A percentile compares a stretch with the other conserved stretches of the same genome.
These are phyloP conservation scores for Monascus ruber DNA, from an alignment of 2,329 filamentous ascomycete genomes.

Conservation along the genomic window DNA sequence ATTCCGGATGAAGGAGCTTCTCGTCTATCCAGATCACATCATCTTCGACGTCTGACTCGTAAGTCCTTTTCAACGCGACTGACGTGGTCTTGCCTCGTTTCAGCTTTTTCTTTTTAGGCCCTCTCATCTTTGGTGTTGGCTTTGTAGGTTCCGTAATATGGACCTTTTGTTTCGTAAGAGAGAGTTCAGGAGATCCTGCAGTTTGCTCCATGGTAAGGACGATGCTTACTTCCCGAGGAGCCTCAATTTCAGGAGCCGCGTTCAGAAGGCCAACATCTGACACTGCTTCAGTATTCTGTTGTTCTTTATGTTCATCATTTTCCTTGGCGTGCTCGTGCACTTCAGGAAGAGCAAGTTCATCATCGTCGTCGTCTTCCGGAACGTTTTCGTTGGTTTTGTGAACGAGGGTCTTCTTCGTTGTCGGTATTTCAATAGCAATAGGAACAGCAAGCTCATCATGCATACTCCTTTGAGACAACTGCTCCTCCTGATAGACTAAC, in stretches of 20 bases:
- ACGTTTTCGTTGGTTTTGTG: conserved; percentile 10
- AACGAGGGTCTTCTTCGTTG: conserved; percentile 16
- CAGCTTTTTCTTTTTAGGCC: conserved; percentile 30
- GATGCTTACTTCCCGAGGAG: not conserved
- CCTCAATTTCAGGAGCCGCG: not conserved
- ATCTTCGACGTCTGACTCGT: conserved; percentile 22
- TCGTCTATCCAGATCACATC: conserved; percentile 33
- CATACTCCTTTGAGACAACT: conserved; percentile 11
- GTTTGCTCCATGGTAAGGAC: not conserved
- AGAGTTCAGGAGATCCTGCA: not conserved
- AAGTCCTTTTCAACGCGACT: conserved; percentile 17
- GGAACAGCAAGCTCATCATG: conserved; percentile 19
- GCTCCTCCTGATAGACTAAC: conserved; percentile 3
- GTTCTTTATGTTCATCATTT: not conserved
- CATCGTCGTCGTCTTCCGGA: conserved; percentile 16
- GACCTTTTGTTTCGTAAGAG: not conserved
- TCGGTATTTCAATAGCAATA: conserved; percentile 11
- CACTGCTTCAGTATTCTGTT: conserved; percentile 1
- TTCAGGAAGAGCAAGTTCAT: conserved; percentile 13
- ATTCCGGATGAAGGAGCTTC: conserved; percentile 5
- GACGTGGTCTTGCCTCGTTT: conserved; percentile 35
- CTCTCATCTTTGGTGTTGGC: conserved; percentile 16
- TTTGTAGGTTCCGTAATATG: conserved; percentile 1
- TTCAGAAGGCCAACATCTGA: not conserved
- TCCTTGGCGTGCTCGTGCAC: conserved; percentile 1